Evolutionary conservation across 257 asterid genomes (phyloP).

Genomic region (Vinca minor): DNA sequence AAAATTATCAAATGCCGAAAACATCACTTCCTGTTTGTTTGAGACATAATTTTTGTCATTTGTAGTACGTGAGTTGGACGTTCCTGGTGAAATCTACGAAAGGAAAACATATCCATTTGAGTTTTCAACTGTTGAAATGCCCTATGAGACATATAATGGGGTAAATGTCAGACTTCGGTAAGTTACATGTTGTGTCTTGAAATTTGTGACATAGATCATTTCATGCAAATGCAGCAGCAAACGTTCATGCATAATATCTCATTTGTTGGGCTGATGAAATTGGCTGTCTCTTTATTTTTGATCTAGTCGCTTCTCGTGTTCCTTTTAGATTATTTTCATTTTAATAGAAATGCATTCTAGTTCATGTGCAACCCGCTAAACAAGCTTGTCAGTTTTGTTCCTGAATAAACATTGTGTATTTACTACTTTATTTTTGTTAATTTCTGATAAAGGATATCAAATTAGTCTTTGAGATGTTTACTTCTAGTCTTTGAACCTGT

Average conservation of each 20-base stretch:
- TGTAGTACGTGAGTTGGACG: constrained; percentile 80
- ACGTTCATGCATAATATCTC: not conserved
- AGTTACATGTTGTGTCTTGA: constrained; percentile 19
- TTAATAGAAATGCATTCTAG: not conserved
- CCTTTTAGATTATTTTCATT: not conserved
- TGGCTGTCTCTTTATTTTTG: not conserved
- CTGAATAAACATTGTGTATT: not conserved
- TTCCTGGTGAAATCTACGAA: constrained; percentile 95
- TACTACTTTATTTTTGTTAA: not conserved
- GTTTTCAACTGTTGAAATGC: constrained; percentile 99
- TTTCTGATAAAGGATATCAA: not conserved
- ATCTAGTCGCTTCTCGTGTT: not conserved
- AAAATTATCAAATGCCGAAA: not conserved
- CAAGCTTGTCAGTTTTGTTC: not conserved
- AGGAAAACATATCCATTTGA: constrained; percentile 91
- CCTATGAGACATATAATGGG: constrained; percentile 91
- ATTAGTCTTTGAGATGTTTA: not conserved
- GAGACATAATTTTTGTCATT: constrained; percentile 9
- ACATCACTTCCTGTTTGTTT: constrained; percentile 12
- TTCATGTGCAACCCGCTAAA: not conserved
- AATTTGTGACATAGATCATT: constrained; percentile 1
- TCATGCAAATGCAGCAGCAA: not conserved
- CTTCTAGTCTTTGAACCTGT: not conserved
- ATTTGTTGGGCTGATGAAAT: not conserved
- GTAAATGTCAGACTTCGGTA: constrained; percentile 89